phyloP scores from a whole-genome alignment of 1,284 basidiomycete species.

The Cutaneotrichosporon cutaneum region DNA sequence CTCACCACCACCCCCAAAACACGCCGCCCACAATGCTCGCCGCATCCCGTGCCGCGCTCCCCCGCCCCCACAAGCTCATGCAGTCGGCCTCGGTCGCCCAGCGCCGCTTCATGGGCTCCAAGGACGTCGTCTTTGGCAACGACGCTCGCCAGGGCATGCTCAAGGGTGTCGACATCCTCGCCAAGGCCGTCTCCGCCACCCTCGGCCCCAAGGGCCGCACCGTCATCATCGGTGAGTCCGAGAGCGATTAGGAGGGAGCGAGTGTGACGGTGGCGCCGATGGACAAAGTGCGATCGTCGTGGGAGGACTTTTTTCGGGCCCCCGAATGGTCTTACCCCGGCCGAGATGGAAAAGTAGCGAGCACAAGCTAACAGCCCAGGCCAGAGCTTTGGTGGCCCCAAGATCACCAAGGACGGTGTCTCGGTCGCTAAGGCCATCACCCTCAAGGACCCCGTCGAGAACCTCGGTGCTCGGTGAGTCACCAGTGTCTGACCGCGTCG shows the following conservation, averaged over 20 bases:
- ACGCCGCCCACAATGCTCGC: slow-evolving; percentile 30
- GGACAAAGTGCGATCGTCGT: not conserved
- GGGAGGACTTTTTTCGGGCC: not conserved
- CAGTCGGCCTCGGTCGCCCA: slow-evolving; percentile 50
- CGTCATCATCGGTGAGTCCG: slow-evolving; percentile 81
- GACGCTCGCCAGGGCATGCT: slow-evolving; percentile 92
- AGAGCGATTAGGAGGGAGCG: not conserved
- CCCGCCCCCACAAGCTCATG: slow-evolving; percentile 56
- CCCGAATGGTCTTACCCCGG: no score
- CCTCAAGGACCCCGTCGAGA: slow-evolving; percentile 98
- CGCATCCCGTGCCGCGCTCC: slow-evolving; percentile 48
- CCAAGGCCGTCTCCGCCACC: slow-evolving; percentile 91
- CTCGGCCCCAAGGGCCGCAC: slow-evolving; percentile 97
- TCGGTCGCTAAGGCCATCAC: slow-evolving; percentile 94
- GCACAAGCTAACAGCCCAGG: slow-evolving; percentile 26
- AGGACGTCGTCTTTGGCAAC: slow-evolving; percentile 97
- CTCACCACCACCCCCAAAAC: slow-evolving; percentile 17
- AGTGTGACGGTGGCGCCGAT: slow-evolving; percentile 1
- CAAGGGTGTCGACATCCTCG: slow-evolving; percentile 92
- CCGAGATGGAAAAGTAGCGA: not conserved
- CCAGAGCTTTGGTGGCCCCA: slow-evolving; percentile 94
- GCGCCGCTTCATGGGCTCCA: slow-evolving; percentile 66
- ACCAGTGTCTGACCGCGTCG: not conserved
- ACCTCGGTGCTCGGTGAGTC: slow-evolving; percentile 89
- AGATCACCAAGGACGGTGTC: slow-evolving; percentile 99